These are phyloP conservation scores for Amylocystis lapponica DNA, from an alignment of 768 basidiomycete genomes.

Conservation along the genomic window DNA sequence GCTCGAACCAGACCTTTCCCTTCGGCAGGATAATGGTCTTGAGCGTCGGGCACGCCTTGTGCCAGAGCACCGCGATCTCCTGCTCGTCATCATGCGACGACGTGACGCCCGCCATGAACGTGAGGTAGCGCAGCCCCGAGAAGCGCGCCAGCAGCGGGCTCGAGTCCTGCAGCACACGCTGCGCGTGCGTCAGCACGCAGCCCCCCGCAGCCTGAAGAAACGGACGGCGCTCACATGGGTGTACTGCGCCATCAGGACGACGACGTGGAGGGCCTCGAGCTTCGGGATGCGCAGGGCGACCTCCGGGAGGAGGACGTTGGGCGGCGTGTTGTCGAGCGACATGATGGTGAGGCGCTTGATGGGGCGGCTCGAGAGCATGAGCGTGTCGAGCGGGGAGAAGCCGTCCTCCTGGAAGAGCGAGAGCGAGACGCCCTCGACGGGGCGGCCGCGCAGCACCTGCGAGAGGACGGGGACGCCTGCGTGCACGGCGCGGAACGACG, in stretches of 20 bases:
- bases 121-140: constrained; percentile 39
- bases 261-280: constrained; percentile 57
- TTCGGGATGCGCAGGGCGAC: constrained; percentile 41
- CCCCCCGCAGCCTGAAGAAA: not conserved
- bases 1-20: constrained; percentile 55
- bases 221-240: not conserved
- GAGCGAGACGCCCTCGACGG: constrained; percentile 45
- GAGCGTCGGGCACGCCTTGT: constrained; percentile 51
- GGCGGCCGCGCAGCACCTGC: constrained; percentile 40
- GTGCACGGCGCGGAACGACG: constrained; percentile 48
- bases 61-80: constrained; percentile 50
- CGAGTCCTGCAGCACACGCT: constrained; percentile 40
- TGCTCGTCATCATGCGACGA: constrained; percentile 35
- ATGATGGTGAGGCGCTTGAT: constrained; percentile 51
- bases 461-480: constrained; percentile 41
- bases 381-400: constrained; percentile 37
- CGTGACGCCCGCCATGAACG: constrained; percentile 47
- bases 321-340: constrained; percentile 46
- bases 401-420: constrained; percentile 42
- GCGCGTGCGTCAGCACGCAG: not conserved
- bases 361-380: constrained; percentile 32
- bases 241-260: constrained; percentile 46
- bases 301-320: constrained; percentile 39
- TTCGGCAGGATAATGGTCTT: constrained; percentile 59
- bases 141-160: constrained; percentile 38